phyloP scores from a whole-genome alignment of 495 filamentous ascomycete species.

The Trichoderma virens region DNA sequence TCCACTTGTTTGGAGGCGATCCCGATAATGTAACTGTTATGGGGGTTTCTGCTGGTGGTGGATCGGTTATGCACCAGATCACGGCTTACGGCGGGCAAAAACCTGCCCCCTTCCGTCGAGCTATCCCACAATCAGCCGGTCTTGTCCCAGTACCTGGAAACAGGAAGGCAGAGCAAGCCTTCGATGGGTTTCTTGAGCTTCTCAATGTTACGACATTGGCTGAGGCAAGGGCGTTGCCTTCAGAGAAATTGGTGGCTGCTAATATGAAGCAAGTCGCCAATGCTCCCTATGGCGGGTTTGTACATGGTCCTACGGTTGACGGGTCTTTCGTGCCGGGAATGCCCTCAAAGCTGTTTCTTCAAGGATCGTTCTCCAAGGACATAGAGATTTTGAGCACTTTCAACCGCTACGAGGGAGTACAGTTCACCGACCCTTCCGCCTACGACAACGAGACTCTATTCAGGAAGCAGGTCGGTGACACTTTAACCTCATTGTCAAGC shows the following conservation, averaged over 20 bases:
- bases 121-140: constrained; percentile 17
- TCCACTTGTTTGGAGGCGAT: constrained; percentile 61
- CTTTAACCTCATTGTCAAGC: constrained; percentile 22
- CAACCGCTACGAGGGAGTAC: not conserved
- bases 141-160: constrained; percentile 13
- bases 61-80: constrained; percentile 56
- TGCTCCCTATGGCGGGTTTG: constrained; percentile 41
- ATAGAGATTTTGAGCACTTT: not conserved
- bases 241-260: constrained; percentile 30
- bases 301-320: constrained; percentile 52
- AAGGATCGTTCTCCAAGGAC: not conserved
- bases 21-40: constrained; percentile 50
- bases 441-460: not conserved
- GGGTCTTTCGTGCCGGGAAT: constrained; percentile 20
- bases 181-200: not conserved
- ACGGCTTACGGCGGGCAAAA: constrained; percentile 40
- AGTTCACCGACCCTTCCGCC: not conserved
- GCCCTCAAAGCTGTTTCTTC: constrained; percentile 8
- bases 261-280: constrained; percentile 43
- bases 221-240: not conserved
- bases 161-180: not conserved
- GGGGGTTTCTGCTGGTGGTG: constrained; percentile 59
- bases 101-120: constrained; percentile 21
- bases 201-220: not conserved
- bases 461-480: not conserved